Conservation (phyloP, 768 basidiomycete genomes). For the Rhodosporidiobolus sp. region DNA sequence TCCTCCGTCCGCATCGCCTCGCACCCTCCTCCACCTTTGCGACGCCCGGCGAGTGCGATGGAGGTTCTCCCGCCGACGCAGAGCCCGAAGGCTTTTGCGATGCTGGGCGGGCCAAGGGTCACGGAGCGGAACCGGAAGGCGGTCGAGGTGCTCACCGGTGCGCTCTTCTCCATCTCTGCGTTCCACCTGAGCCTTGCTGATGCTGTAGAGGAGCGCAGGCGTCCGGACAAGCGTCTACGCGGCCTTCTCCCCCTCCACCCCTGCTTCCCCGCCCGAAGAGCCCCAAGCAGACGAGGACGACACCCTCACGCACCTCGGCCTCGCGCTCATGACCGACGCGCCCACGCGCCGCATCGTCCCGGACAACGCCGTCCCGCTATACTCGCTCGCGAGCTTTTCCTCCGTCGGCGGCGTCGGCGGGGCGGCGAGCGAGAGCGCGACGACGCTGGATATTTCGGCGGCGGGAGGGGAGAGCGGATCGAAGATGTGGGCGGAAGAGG, state of each 20-base stretch:
- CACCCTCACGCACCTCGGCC: constrained; percentile 2
- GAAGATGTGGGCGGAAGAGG: no score
- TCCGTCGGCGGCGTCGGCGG: no score
- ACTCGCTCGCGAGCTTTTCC: constrained; percentile 16
- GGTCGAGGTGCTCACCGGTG: constrained; percentile 7
- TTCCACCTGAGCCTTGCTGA: neutral
- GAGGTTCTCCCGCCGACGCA: constrained; percentile 2
- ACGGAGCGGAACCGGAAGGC: constrained; percentile 3
- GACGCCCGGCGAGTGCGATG: neutral
- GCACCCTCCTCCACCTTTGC: neutral
- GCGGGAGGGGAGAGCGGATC: no score
- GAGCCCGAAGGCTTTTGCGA: neutral
- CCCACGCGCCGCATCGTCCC: constrained; percentile 12
- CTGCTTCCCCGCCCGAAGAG: no score
- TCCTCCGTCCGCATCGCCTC: neutral
- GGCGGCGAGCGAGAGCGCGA: neutral
- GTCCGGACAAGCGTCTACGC: neutral
- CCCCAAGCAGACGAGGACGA: neutral
- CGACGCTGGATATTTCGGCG: neutral
- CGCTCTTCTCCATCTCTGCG: neutral
- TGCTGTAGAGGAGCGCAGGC: neutral
- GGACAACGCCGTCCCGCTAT: constrained; percentile 28
- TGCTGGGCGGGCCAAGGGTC: constrained; percentile 4
- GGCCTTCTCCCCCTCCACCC: no score
- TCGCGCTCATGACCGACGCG: constrained; percentile 21